These are phyloP conservation scores for Geosmithia flava DNA, from an alignment of 2,329 filamentous ascomycete genomes.

Conservation along the genomic window DNA sequence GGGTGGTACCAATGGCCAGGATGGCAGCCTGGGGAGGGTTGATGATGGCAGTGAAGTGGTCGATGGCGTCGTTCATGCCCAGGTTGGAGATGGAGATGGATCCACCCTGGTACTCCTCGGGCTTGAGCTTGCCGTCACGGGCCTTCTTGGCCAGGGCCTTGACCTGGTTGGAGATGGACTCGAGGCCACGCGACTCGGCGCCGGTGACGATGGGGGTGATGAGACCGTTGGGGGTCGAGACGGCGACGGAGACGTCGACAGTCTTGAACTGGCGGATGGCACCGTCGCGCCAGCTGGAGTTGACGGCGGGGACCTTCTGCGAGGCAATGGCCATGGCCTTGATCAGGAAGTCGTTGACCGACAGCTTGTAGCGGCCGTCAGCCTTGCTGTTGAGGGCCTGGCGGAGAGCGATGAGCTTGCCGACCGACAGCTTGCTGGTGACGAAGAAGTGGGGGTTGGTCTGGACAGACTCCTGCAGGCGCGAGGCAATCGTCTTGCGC, in stretches of 20 bases:
- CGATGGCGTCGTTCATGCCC: conserved; percentile 97
- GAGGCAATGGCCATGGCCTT: conserved; percentile 85
- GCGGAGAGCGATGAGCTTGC: conserved; percentile 92
- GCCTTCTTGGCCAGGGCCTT: conserved; percentile 97
- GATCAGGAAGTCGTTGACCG: conserved; percentile 99
- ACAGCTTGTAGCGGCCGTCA: conserved; percentile 95
- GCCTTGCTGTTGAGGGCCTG: conserved; percentile 80
- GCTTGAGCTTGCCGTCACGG: conserved; percentile 95
- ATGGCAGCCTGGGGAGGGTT: conserved; percentile 97
- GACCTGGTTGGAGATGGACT: conserved; percentile 76
- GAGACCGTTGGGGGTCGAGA: conserved; percentile 82
- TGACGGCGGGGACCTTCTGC: conserved; percentile 88
- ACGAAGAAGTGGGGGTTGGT: conserved; percentile 99
- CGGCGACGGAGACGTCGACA: conserved; percentile 91
- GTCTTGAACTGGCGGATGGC: conserved; percentile 87
- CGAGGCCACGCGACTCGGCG: conserved; percentile 75
- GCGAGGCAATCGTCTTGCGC: conserved; percentile 94
- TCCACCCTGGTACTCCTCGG: conserved; percentile 97
- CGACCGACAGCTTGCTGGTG: conserved; percentile 78
- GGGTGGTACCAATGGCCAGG: conserved; percentile 84
- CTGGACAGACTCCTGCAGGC: conserved; percentile 76
- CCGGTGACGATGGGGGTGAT: conserved; percentile 96
- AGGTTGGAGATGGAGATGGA: conserved; percentile 99
- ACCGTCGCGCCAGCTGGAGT: conserved; percentile 87
- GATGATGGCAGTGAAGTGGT: conserved; percentile 96